phyloP scores from a whole-genome alignment of 441 rosid species.

The Sinapis alba region DNA sequence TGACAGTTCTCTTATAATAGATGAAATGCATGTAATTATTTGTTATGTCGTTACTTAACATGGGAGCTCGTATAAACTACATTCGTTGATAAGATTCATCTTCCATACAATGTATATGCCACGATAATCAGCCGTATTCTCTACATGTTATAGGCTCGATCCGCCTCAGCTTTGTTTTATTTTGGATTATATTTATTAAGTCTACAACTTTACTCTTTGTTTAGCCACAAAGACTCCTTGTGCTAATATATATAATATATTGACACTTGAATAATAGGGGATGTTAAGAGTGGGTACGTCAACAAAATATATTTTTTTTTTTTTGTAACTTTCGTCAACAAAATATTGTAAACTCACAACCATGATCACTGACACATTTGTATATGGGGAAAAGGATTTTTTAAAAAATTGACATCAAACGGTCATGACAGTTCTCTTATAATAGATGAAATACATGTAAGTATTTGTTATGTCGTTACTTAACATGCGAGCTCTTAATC shows the following conservation, averaged over 20 bases:
- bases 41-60: too few species aligned
- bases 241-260: not conserved
- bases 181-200: not conserved
- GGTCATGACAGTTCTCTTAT: not conserved
- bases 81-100: slow-evolving; percentile 20
- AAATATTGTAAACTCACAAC: not conserved
- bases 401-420: too few species aligned
- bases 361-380: not conserved
- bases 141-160: not conserved
- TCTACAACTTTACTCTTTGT: not conserved
- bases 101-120: not conserved
- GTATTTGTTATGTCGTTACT: not conserved
- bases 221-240: not conserved
- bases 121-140: not conserved
- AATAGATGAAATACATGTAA: not conserved
- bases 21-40: too few species aligned
- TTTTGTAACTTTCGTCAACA: too few species aligned
- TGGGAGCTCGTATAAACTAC: too few species aligned
- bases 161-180: not conserved
- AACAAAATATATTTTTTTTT: too few species aligned
- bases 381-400: not conserved
- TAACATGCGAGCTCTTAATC: not conserved
- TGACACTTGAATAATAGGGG: not conserved
- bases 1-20: too few species aligned
- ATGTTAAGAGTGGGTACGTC: not conserved